phyloP scores from a whole-genome alignment of 179 eudicot genomes.

The Monotropa hypopitys region DNA sequence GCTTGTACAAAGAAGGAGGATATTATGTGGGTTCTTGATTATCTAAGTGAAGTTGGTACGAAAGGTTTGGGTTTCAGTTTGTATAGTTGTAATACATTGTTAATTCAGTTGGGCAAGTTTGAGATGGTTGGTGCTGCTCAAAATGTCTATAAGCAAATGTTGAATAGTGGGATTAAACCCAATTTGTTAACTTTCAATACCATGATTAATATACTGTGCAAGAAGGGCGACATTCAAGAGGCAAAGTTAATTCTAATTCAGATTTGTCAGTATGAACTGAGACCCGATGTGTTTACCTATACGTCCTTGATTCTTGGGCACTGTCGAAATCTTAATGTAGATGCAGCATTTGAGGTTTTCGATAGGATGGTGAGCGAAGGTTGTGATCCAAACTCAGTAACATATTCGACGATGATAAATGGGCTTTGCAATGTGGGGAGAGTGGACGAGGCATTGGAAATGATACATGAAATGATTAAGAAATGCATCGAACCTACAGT shows the following conservation, averaged over 20 bases:
- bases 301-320: constrained; percentile 63
- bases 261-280: constrained; percentile 32
- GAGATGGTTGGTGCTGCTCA: constrained; percentile 42
- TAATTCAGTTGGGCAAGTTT: constrained; percentile 52
- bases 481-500: constrained; percentile 53
- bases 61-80: constrained; percentile 32
- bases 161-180: constrained; percentile 38
- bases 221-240: constrained; percentile 44
- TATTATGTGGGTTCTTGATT: constrained; percentile 29
- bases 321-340: constrained; percentile 42
- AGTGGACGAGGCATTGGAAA: constrained; percentile 44
- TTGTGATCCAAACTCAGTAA: constrained; percentile 42
- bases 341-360: constrained; percentile 40
- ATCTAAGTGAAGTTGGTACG: constrained; percentile 27
- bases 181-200: constrained; percentile 61
- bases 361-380: constrained; percentile 48
- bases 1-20: constrained; percentile 39
- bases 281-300: constrained; percentile 53
- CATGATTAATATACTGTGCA: constrained; percentile 57
- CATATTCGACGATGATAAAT: constrained; percentile 48
- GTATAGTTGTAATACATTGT: constrained; percentile 50
- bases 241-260: constrained; percentile 36
- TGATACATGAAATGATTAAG: constrained; percentile 52
- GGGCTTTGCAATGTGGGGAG: constrained; percentile 48
- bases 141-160: constrained; percentile 33